phyloP scores from a whole-genome alignment of 1,139 yeast genomes.

The Torulaspora globosa region DNA sequence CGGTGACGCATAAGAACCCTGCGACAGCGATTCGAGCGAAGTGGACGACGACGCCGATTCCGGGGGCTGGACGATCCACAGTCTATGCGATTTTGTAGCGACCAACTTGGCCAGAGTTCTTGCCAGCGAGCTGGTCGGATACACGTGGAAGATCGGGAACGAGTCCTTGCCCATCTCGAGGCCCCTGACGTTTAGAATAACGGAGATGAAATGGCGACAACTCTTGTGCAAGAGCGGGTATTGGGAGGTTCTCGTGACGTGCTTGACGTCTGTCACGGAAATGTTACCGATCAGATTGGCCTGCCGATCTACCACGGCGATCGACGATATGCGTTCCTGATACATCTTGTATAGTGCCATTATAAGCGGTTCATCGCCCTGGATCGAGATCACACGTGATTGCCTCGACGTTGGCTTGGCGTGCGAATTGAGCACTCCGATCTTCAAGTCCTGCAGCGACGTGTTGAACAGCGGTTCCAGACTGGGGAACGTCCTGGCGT shows the following conservation, averaged over 20 bases:
- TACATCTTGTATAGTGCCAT: conserved; percentile 88
- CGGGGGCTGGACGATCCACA: conserved; percentile 80
- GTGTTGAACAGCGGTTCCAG: conserved; percentile 70
- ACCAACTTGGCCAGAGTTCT: conserved; percentile 91
- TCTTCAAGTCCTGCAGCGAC: conserved; percentile 39
- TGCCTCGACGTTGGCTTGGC: conserved; percentile 34
- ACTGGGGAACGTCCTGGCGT: conserved; percentile 77
- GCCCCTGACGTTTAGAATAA: conserved; percentile 82
- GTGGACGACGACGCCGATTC: conserved; percentile 18
- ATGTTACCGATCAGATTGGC: conserved; percentile 81
- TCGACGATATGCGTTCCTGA: conserved; percentile 74
- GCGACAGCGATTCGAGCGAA: conserved; percentile 9
- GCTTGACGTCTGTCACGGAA: conserved; percentile 86
- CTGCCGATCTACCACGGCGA: conserved; percentile 87
- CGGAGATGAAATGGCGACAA: conserved; percentile 82
- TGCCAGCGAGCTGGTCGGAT: conserved; percentile 70
- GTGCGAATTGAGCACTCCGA: conserved; percentile 34
- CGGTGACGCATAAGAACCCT: conserved; percentile 5
- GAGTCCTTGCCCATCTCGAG: conserved; percentile 84
- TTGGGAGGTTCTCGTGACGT: conserved; percentile 80
- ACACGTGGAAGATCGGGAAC: conserved; percentile 92
- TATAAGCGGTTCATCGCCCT: conserved; percentile 79
- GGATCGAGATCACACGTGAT: conserved; percentile 62
- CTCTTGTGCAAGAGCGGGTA: conserved; percentile 75
- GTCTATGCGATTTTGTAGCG: conserved; percentile 88